These are phyloP conservation scores for Xylariaceae sp. DNA, from an alignment of 2,329 filamentous ascomycete species.

Conservation along the genomic window DNA sequence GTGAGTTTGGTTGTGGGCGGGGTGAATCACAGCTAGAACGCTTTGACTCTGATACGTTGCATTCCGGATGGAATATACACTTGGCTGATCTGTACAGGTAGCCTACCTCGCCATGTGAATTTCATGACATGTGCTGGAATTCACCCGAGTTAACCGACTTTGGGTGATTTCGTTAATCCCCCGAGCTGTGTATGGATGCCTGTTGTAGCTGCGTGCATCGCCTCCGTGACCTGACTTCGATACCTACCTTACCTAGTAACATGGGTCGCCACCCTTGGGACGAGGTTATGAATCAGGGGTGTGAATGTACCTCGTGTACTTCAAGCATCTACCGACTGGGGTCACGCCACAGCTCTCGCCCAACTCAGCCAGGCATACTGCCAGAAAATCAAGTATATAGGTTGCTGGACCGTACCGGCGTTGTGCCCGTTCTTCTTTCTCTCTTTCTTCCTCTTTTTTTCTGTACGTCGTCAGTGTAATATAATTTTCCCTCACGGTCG, in stretches of 20 bases:
- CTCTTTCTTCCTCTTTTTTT: slow-evolving; percentile 4
- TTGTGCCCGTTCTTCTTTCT: slow-evolving; percentile 12
- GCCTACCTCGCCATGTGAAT: not conserved
- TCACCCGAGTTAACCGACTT: not conserved
- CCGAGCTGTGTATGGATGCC: not conserved
- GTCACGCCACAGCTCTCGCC: slow-evolving; percentile 23
- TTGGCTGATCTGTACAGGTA: not conserved
- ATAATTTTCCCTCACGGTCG: slow-evolving; percentile 26
- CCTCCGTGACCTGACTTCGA: not conserved
- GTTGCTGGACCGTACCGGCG: slow-evolving; percentile 7
- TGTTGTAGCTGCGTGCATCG: not conserved
- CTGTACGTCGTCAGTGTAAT: slow-evolving; percentile 10
- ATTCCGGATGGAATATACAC: not conserved
- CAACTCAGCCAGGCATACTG: slow-evolving; percentile 17
- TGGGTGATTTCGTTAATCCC: not conserved
- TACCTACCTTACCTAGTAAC: not conserved
- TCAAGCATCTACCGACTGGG: slow-evolving; percentile 1
- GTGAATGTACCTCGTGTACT: not conserved
- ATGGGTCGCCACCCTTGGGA: slow-evolving; percentile 23
- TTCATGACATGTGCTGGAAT: not conserved
- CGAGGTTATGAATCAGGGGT: slow-evolving; percentile 19
- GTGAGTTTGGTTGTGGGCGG: not conserved
- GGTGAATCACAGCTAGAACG: not conserved
- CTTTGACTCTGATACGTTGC: not conserved
- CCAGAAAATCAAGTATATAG: slow-evolving; percentile 23